These are phyloP conservation scores for Wickerhamiella pararugosa DNA, from an alignment of 1,139 yeast species.

Conservation along the genomic window DNA sequence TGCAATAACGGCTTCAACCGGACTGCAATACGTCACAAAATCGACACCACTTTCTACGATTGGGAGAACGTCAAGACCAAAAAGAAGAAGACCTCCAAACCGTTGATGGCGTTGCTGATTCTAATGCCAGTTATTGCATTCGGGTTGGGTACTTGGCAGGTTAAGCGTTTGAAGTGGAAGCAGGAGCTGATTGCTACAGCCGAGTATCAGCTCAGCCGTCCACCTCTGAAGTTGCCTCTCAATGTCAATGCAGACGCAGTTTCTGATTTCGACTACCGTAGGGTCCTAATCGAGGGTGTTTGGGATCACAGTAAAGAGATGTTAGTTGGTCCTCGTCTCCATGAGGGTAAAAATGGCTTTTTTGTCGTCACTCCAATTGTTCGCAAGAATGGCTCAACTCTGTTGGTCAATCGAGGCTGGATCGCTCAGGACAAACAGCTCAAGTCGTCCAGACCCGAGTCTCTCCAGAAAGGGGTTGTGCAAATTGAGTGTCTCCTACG, in stretches of 20 bases:
- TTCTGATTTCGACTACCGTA: constrained; percentile 64
- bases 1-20: neutral
- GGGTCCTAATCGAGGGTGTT: constrained; percentile 56
- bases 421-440: constrained; percentile 56
- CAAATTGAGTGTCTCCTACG: constrained; percentile 62
- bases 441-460: constrained; percentile 44
- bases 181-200: constrained; percentile 66
- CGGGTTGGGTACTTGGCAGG: constrained; percentile 89
- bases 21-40: constrained; percentile 34
- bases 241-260: constrained; percentile 23
- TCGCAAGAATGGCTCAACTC: constrained; percentile 29
- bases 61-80: constrained; percentile 64
- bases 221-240: constrained; percentile 56
- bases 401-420: constrained; percentile 89
- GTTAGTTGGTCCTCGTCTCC: constrained; percentile 80
- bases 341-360: constrained; percentile 67
- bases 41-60: constrained; percentile 42
- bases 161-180: constrained; percentile 75
- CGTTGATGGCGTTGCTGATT: constrained; percentile 28
- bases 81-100: constrained; percentile 31
- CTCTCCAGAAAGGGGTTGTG: constrained; percentile 64
- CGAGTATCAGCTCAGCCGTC: constrained; percentile 58
- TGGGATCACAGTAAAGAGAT: constrained; percentile 79
- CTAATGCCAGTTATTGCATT: constrained; percentile 84
- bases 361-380: constrained; percentile 68